Evolutionary conservation across 108 stramenopile genomes (phyloP).

Genomic region (Nitzschia sp.): DNA sequence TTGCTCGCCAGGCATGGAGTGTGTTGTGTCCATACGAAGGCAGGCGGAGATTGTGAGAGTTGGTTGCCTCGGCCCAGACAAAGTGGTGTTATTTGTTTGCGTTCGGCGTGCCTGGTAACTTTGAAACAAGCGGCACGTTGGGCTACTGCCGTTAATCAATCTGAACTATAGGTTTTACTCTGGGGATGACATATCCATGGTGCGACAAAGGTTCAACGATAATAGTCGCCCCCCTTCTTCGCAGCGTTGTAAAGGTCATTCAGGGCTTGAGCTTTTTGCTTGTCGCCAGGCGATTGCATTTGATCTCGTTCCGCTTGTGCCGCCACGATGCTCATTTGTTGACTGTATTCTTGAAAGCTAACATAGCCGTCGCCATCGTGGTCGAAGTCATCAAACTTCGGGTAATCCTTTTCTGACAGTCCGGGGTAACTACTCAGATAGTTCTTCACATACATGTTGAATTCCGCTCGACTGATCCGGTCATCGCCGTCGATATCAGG

Average conservation of each 20-base stretch:
- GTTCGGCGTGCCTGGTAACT: no score
- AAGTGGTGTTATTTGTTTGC: no score
- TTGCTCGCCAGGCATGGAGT: no score
- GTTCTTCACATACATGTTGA: slow-evolving; percentile 94
- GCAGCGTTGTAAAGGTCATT: slow-evolving; percentile 42
- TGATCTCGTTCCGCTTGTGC: slow-evolving; percentile 81
- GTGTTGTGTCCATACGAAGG: no score
- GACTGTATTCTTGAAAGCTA: slow-evolving; percentile 90
- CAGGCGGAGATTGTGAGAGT: no score
- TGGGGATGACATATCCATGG: no score
- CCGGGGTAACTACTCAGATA: slow-evolving; percentile 93
- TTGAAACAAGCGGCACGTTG: no score
- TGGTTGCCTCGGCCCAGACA: no score
- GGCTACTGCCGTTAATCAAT: no score
- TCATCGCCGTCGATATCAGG: slow-evolving; percentile 97
- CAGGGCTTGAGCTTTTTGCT: slow-evolving; percentile 50
- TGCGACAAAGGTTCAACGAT: no score
- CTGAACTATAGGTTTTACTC: no score
- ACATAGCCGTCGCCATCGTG: slow-evolving; percentile 91
- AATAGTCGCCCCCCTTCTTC: neutral
- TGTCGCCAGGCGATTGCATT: slow-evolving; percentile 19
- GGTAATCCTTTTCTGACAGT: slow-evolving; percentile 89
- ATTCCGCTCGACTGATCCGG: slow-evolving; percentile 90
- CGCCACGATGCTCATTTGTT: slow-evolving; percentile 87
- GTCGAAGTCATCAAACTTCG: slow-evolving; percentile 96